phyloP scores from a whole-genome alignment of 345 rosid genomes.

The Capsella bursapastoris region DNA sequence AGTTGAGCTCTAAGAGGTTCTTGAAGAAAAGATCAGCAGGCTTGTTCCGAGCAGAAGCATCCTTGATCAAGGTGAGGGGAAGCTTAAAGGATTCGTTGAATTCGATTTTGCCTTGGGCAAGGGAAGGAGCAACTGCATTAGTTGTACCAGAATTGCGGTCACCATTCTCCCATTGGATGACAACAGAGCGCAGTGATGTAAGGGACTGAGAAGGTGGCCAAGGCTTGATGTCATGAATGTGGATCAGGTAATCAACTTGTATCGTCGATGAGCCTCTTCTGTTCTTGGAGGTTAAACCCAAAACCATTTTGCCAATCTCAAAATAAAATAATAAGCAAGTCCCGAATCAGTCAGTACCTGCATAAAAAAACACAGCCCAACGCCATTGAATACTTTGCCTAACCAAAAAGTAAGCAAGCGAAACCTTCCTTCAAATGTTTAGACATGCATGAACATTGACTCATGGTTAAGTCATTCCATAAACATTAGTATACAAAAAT shows the following conservation, averaged over 20 bases:
- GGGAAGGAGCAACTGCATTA: conserved; percentile 61
- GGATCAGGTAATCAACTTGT: conserved; percentile 66
- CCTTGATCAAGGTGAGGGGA: conserved; percentile 67
- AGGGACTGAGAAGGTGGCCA: conserved; percentile 99
- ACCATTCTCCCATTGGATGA: conserved; percentile 92
- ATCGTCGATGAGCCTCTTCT: conserved; percentile 52
- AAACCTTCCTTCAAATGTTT: not conserved
- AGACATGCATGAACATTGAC: conserved; percentile 17
- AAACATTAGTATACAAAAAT: not conserved
- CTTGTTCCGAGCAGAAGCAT: conserved; percentile 59
- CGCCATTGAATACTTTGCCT: not conserved
- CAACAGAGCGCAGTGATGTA: conserved; percentile 76
- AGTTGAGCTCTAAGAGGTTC: conserved; percentile 71
- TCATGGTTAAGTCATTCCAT: not conserved
- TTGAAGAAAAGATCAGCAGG: conserved; percentile 60
- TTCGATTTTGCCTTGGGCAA: conserved; percentile 87
- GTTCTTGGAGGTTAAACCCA: conserved; percentile 67
- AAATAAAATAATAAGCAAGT: conserved; percentile 9
- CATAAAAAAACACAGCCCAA: not conserved
- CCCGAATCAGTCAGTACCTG: not conserved
- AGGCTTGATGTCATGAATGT: conserved; percentile 84
- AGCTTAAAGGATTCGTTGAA: conserved; percentile 81
- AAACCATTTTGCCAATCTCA: conserved; percentile 57
- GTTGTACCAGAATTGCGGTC: conserved; percentile 76
- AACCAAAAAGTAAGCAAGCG: not conserved